Conservation (phyloP, 116 monocot species). For the Posidonia oceanica region DNA sequence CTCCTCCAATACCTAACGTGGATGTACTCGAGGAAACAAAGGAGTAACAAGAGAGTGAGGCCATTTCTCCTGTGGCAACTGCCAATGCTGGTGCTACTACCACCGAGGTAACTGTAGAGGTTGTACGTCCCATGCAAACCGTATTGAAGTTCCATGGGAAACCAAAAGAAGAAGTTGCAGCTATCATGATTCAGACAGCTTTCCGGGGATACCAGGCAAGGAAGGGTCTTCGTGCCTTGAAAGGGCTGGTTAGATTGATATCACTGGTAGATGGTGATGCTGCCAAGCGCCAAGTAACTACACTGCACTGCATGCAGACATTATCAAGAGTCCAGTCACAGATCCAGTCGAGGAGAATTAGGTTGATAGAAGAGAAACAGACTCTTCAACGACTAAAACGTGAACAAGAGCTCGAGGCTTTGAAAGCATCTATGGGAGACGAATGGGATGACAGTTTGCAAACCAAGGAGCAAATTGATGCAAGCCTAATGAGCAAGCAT, state of each 20-base stretch:
- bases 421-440: slow-evolving; percentile 52
- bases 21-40: background rate
- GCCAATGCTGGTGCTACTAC: slow-evolving; percentile 5
- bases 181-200: slow-evolving; percentile 17
- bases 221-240: slow-evolving; percentile 52
- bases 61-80: background rate
- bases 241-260: slow-evolving; percentile 62
- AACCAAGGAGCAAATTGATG: slow-evolving; percentile 76
- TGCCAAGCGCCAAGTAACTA: slow-evolving; percentile 63
- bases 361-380: slow-evolving; percentile 77
- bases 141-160: slow-evolving; percentile 5
- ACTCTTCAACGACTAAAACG: slow-evolving; percentile 69
- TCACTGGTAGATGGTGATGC: slow-evolving; percentile 42
- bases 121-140: background rate
- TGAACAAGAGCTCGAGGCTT: slow-evolving; percentile 55
- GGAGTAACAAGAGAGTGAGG: slow-evolving; percentile 2
- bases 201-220: slow-evolving; percentile 42
- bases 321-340: slow-evolving; percentile 72
- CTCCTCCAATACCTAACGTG: background rate
- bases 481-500: slow-evolving; percentile 58
- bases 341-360: slow-evolving; percentile 61
- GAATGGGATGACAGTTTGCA: slow-evolving; percentile 84
- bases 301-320: slow-evolving; percentile 71
- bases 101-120: slow-evolving; percentile 8
- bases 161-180: slow-evolving; percentile 14